Conservation (phyloP, 371 early-diverging fungal genomes). For the Syncephalastrum sp. region DNA sequence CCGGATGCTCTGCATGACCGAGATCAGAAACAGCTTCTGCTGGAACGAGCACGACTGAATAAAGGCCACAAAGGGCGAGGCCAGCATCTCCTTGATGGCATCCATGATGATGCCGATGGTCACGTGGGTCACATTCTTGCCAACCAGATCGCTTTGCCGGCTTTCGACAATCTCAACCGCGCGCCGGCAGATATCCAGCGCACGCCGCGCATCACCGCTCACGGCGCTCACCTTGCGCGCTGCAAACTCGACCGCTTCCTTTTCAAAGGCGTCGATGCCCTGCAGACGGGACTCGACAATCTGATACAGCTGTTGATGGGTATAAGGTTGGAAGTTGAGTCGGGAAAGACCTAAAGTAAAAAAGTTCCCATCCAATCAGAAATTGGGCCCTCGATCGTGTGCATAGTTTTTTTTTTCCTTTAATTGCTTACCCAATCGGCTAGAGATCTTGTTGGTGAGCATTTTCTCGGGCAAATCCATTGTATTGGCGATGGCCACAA, state of each 20-base stretch:
- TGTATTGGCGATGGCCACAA: slow-evolving; percentile 98
- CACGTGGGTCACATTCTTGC: slow-evolving; percentile 43
- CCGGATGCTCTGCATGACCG: slow-evolving; percentile 64
- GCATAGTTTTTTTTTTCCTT: too few relatives aligned
- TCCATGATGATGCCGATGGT: slow-evolving; percentile 74
- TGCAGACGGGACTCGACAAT: slow-evolving; percentile 83
- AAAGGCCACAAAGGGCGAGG: slow-evolving; percentile 72
- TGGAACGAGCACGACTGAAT: slow-evolving; percentile 74
- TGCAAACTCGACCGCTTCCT: slow-evolving; percentile 90
- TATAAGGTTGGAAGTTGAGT: slow-evolving; percentile 91
- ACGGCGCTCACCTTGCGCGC: slow-evolving; percentile 95
- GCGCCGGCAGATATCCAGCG: slow-evolving; percentile 91
- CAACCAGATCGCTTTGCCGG: slow-evolving; percentile 19
- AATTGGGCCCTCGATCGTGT: too few relatives aligned
- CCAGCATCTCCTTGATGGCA: slow-evolving; percentile 84
- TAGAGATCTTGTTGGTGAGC: slow-evolving; percentile 90
- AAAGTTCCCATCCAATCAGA: slow-evolving; percentile 4
- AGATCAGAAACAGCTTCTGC: slow-evolving; percentile 82
- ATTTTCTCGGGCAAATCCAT: slow-evolving; percentile 98
- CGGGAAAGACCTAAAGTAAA: slow-evolving; percentile 67
- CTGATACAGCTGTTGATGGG: slow-evolving; percentile 74
- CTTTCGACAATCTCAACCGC: slow-evolving; percentile 82
- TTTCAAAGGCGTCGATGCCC: slow-evolving; percentile 72
- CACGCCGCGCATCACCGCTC: slow-evolving; percentile 96
- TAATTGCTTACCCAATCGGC: slow-evolving; percentile 75